These are phyloP conservation scores for Aspergillus thermomutatus DNA, from an alignment of 2,329 filamentous ascomycete species.

Conservation along the genomic window DNA sequence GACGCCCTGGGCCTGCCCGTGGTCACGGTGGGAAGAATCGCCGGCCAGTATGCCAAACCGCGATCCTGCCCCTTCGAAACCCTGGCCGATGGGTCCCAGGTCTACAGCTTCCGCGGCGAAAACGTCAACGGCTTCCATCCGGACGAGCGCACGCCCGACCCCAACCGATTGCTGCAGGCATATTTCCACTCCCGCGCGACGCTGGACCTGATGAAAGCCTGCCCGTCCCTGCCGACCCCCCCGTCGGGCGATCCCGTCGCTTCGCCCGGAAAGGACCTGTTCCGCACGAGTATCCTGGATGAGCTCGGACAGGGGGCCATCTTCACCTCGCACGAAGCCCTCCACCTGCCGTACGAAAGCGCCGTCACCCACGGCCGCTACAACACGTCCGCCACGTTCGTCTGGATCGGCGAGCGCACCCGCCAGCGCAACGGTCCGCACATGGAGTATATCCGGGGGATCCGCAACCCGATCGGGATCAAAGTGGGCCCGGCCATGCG, in stretches of 20 bases:
- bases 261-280: background rate
- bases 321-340: constrained; percentile 8
- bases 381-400: constrained; percentile 87
- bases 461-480: constrained; percentile 88
- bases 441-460: constrained; percentile 90
- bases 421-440: constrained; percentile 85
- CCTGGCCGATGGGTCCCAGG: constrained; percentile 66
- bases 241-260: background rate
- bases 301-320: background rate
- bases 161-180: constrained; percentile 73
- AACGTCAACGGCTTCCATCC: constrained; percentile 77
- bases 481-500: constrained; percentile 86
- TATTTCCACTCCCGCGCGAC: constrained; percentile 93
- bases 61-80: constrained; percentile 77
- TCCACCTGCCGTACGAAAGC: constrained; percentile 8
- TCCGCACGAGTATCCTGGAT: background rate
- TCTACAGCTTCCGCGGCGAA: constrained; percentile 87
- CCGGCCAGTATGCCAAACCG: constrained; percentile 92
- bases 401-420: constrained; percentile 94
- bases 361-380: constrained; percentile 72
- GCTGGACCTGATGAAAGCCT: constrained; percentile 59
- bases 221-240: background rate
- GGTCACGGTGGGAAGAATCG: constrained; percentile 74
- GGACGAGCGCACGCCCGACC: constrained; percentile 69
- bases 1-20: constrained; percentile 4